Evolutionary conservation across 1,284 basidiomycete species (phyloP), one percentile per base, ranked within the genome.

Genomic region (Ceratobasidium sp.): DNA sequence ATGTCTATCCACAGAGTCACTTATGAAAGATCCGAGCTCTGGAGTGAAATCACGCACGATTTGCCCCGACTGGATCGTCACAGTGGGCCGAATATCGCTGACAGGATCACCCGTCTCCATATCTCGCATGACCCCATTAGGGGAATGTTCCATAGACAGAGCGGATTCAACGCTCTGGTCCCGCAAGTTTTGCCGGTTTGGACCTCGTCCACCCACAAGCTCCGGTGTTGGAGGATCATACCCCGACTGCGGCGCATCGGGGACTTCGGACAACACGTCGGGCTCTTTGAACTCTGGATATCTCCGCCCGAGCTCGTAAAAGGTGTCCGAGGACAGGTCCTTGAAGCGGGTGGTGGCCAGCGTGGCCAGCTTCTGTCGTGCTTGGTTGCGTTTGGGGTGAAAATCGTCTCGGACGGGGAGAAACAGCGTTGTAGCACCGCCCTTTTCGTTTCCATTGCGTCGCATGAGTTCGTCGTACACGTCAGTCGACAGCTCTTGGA

Each of bases 351-450:
- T 86, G 54, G 90, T 86, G 1, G 96, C 95, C 17, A 99, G 83
- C 0, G 96, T 99, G 3, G 96, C 94, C 12, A 99, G 87, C 80
- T 99, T 99, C 80, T 99, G 97, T 38, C 97, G 86, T 1, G 97
- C 97, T 80, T 98, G 96, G 78, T 99, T 99, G 57, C 96, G 90
- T 79, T 98, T 98, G 1, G 96, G 96, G 79, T 99, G 97, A 77
- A 99, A 99, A 75, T 98, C 96, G 72, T 94, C 89, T 72, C 94
- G 86, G 1, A 94, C 87, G 32, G 94, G 92, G 25, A 98, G 85
- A 80, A 94, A 97, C 20, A 94, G 93, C 27, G 90, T 92, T 92
- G 8, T n/a, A 42, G 38, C 38, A 42, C 38, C 38, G 38, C 38
- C 38, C n/a, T 42, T 42, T 42, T 42, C 38, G 68, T 84, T 83